These are phyloP conservation scores for Aspergillus incahuasiensis DNA, from an alignment of 495 filamentous ascomycete species.

Conservation along the genomic window DNA sequence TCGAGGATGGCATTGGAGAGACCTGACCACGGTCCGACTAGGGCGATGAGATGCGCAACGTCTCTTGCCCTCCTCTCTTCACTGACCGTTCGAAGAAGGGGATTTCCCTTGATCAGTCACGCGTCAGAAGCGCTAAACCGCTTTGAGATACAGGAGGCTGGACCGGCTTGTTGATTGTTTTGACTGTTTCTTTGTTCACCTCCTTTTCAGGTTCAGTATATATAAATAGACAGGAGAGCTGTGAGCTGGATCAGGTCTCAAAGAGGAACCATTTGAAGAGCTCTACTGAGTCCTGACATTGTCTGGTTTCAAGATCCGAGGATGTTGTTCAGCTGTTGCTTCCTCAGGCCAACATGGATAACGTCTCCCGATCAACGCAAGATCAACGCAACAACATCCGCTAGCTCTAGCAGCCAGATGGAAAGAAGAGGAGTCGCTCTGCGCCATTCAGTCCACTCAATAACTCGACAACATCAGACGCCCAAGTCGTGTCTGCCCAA, in stretches of 20 bases:
- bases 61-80: conserved; percentile 2
- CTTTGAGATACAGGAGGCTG: conserved; percentile 18
- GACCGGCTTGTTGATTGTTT: conserved; percentile 9
- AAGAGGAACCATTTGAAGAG: not conserved
- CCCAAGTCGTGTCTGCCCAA: conserved; percentile 1
- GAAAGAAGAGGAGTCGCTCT: not conserved
- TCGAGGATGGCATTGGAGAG: conserved; percentile 25
- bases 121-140: conserved; percentile 42
- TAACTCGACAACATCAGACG: conserved; percentile 5
- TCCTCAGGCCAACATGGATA: conserved; percentile 9
- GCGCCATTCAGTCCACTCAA: not conserved
- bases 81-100: conserved; percentile 31
- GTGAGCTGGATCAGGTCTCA: not conserved
- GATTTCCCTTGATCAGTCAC: conserved; percentile 33
- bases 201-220: not conserved
- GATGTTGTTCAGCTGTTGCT: not conserved
- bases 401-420: not conserved
- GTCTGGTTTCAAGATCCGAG: no score
- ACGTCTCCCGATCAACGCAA: conserved; percentile 9
- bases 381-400: conserved; percentile 3
- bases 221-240: not conserved
- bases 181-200: not conserved
- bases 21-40: conserved; percentile 25
- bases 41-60: conserved; percentile 21
- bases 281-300: no score